phyloP scores from a whole-genome alignment of 805 yeast genomes.

The Suhomyces sp. region DNA sequence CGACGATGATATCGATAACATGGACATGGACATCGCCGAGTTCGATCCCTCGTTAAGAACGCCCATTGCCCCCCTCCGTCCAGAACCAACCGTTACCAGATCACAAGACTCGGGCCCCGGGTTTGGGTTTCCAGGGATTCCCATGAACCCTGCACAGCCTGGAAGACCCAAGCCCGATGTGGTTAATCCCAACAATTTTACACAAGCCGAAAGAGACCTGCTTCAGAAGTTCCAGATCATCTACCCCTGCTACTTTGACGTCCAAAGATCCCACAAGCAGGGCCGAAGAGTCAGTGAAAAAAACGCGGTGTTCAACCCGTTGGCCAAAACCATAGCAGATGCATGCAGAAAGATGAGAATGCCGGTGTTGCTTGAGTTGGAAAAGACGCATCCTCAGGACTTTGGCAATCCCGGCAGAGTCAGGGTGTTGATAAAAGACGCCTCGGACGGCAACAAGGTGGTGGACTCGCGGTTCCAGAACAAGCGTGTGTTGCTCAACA shows the following conservation, averaged over 20 bases:
- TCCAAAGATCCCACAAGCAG: constrained; percentile 64
- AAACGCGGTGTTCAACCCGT: constrained; percentile 80
- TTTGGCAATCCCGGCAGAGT: constrained; percentile 98
- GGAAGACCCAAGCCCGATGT: constrained; percentile 20
- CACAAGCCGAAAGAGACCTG: constrained; percentile 59
- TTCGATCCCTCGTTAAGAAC: constrained; percentile 68
- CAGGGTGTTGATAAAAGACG: constrained; percentile 59
- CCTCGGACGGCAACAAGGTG: constrained; percentile 38
- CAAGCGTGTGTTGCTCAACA: constrained; percentile 64
- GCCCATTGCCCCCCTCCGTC: constrained; percentile 64
- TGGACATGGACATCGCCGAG: constrained; percentile 93
- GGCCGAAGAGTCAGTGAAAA: constrained; percentile 77
- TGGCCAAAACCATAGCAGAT: constrained; percentile 78
- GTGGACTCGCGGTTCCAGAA: constrained; percentile 26
- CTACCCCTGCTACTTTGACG: constrained; percentile 93
- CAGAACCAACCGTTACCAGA: constrained; percentile 57
- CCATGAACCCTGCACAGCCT: constrained; percentile 25
- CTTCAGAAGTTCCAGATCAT: constrained; percentile 68
- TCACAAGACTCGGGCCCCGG: constrained; percentile 46
- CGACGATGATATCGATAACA: constrained; percentile 83
- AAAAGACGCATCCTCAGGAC: constrained; percentile 92
- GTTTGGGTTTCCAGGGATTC: constrained; percentile 19
- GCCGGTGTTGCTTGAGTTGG: constrained; percentile 62
- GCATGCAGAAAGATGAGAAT: constrained; percentile 51
- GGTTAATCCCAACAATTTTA: constrained; percentile 33